Percentiles rank a stretch among this genome's conserved stretches.
These are phyloP conservation scores for Globisporangium spiculum DNA, from an alignment of 352 stramenopile species.

Conservation along the genomic window DNA sequence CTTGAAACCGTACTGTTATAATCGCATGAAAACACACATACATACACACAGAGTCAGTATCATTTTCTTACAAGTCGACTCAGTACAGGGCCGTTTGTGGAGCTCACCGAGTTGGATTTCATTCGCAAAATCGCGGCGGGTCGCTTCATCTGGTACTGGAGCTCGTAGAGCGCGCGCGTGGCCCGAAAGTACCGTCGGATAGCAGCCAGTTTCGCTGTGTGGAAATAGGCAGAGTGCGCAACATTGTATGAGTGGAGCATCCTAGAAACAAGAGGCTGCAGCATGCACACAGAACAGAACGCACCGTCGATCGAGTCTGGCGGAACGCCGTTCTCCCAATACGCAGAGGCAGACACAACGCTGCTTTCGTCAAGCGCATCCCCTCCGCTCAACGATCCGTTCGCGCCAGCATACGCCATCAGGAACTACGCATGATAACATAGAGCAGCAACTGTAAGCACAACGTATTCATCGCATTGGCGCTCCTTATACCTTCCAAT, in stretches of 20 bases:
- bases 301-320: slow-evolving; percentile 17
- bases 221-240: neutral
- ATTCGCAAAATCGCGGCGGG: slow-evolving; percentile 72
- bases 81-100: neutral
- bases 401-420: neutral
- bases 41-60: slow-evolving; percentile 4
- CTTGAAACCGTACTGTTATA: slow-evolving; percentile 65
- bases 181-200: slow-evolving; percentile 58
- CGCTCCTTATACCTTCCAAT: neutral
- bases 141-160: slow-evolving; percentile 73
- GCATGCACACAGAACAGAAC: neutral
- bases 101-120: slow-evolving; percentile 53
- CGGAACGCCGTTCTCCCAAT: slow-evolving; percentile 15
- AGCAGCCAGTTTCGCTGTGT: slow-evolving; percentile 54
- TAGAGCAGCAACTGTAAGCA: neutral
- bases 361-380: neutral
- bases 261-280: neutral
- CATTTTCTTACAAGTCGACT: neutral
- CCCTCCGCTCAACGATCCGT: neutral
- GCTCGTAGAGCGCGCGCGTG: slow-evolving; percentile 62
- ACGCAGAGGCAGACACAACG: slow-evolving; percentile 11
- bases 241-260: neutral
- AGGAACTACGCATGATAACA: neutral
- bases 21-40: neutral
- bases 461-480: neutral